Evolutionary conservation across 2,329 filamentous ascomycete genomes (phyloP), one percentile per base, ranked within the genome.

Genomic region (Dothideomycetes sp.): DNA sequence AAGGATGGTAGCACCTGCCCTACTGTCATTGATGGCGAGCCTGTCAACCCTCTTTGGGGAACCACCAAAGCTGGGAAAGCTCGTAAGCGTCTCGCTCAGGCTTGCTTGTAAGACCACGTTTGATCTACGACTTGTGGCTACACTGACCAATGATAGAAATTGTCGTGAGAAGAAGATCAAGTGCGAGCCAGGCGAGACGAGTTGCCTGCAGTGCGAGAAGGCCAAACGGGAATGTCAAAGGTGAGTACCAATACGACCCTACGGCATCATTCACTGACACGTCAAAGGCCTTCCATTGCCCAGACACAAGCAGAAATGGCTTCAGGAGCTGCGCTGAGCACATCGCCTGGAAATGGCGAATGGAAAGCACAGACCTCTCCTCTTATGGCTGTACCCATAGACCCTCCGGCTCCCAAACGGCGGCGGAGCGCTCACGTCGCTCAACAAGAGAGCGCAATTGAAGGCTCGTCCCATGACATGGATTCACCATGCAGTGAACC

Each of bases 151-250:
- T 14, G 4, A 3, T 32, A 45, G 45, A 12, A 91, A 86, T 10
- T 95, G 88, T 58, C 77, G 88, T 37, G 87, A 94, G 64, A 95
- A 94, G 76, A 95, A 94, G 70, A 94, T 95, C 65, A 94, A 94
- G 61, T 95, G 88, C 55, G 86, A 94, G 48, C 88, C 87, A 2
- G 86, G 88, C 51, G 81, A 77, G 48, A 84, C 84, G 30, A 86
- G 85, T 50, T 95, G 88, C 52, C 75, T 88, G 39, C 87, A 94
- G 62, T 95, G 88, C 58, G 82, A 91, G 57, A 94, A 94, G 64
- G 89, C 89, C 55, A 85, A 87, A 41, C 75, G 85, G 35, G 70
- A 81, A 14, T 94, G 88, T 73, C 81, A 81, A 61, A 84, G 84
- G 83, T 89, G 66, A 37, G 55, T 47, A 11, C 29, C 17, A 19